Percentiles rank a stretch among this genome's conserved stretches.
Conservation (phyloP, 805 yeast species). For the Diddensiella santjacobensis region DNA sequence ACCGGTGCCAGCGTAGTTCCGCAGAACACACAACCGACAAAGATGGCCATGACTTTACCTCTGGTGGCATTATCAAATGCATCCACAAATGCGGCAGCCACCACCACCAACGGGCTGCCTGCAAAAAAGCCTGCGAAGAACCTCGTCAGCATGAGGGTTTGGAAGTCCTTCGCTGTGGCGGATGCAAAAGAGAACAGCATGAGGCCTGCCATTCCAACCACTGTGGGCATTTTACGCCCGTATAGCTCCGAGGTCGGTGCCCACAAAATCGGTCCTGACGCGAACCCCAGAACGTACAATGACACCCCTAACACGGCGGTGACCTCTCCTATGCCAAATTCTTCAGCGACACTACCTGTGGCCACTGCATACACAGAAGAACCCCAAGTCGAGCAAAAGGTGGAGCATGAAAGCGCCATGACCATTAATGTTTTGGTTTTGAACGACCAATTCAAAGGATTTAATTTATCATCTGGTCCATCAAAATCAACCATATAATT, state of each 20-base stretch:
- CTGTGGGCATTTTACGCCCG: conserved; percentile 61
- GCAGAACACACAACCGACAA: conserved; percentile 61
- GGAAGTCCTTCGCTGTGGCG: conserved; percentile 68
- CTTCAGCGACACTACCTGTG: conserved; percentile 42
- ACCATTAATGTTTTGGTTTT: conserved; percentile 39
- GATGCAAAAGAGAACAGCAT: conserved; percentile 59
- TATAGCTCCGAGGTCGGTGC: conserved; percentile 72
- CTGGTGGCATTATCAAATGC: conserved; percentile 58
- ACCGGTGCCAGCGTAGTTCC: conserved; percentile 79
- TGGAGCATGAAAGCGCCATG: conserved; percentile 38
- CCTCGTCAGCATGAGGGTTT: conserved; percentile 67
- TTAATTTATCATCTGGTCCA: conserved; percentile 73
- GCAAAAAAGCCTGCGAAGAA: conserved; percentile 76
- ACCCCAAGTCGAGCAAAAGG: conserved; percentile 57
- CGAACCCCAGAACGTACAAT: conserved; percentile 76
- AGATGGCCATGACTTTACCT: conserved; percentile 68
- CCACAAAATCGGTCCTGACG: conserved; percentile 79
- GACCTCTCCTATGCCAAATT: conserved; percentile 49
- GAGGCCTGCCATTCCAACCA: conserved; percentile 50
- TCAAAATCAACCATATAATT: conserved; percentile 64
- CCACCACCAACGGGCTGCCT: conserved; percentile 76
- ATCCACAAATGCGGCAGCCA: conserved; percentile 79
- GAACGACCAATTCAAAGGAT: conserved; percentile 73
- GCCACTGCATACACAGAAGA: conserved; percentile 68
- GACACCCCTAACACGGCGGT: conserved; percentile 71